Evolutionary conservation across 495 filamentous ascomycete species (phyloP), one percentile per base, ranked within the genome.

Genomic region (Penicillium pulvis): DNA sequence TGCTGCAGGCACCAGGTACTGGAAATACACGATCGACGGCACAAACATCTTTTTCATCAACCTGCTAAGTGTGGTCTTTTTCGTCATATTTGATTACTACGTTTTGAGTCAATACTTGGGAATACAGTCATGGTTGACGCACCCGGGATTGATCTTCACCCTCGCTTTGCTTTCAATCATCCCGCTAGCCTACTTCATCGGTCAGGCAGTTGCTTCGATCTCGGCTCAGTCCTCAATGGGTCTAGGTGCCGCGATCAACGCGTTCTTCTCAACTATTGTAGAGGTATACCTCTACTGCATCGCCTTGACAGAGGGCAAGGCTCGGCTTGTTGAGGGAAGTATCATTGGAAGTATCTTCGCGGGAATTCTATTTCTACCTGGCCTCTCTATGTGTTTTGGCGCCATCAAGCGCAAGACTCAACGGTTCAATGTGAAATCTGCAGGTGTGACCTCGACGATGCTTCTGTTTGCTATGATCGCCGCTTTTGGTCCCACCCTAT

Each of bases 41-140:
- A 98, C 95, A 46, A 99, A 99, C 75, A 93, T 99, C 67, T 97
- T 98, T 75, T 85, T 99, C 65, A 96, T 99, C 77, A 99, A 99
- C 68, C 81, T 99, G 45, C 89, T 97, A 73, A 87, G 83, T 20
- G 82, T 99, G 33, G 93, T 97, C 44, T 73, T 90, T 17, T 96
- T 99, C 64, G 90, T 90, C 65, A 93, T 98, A 60, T 87, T 93
- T 62, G 94, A 99, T 75, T 97, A 93, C 80, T 87, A 81, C 57
- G 79, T 97, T 26, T 79, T 99, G 24, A 75, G 83, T 43, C 72
- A 82, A 44, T 73, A 85, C 6, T 69, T 97, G 28, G 86, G 86
- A 16, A 42, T 96, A 11, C 66, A 92, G 9, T 86, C 79, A 56
- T 83, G 82, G 69, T 60, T 97, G 53, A 96, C 93, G 3, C 81